phyloP scores from a whole-genome alignment of 768 basidiomycete species.

The Boletus bicolor region DNA sequence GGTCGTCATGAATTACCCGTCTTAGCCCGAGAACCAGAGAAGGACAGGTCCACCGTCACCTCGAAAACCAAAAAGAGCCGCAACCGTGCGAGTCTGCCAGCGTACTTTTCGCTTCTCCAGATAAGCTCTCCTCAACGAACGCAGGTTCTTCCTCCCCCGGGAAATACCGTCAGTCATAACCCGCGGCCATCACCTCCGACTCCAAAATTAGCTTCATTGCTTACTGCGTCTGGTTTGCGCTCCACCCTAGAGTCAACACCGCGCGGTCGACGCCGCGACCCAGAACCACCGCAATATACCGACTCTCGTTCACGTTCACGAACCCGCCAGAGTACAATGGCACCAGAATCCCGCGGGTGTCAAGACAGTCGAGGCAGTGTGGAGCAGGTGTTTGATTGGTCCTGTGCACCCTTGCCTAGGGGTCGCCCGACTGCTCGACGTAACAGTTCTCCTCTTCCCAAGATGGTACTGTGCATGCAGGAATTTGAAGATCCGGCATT shows the following conservation, averaged over 20 bases:
- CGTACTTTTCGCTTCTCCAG: slow-evolving; percentile 72
- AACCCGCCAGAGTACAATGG: slow-evolving; percentile 22
- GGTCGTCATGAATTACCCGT: slow-evolving; percentile 34
- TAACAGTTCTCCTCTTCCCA: slow-evolving; percentile 58
- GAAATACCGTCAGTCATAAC: slow-evolving; percentile 35
- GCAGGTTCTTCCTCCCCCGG: slow-evolving; percentile 42
- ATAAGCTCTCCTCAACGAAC: slow-evolving; percentile 43
- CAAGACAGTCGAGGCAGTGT: slow-evolving; percentile 34
- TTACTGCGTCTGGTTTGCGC: slow-evolving; percentile 34
- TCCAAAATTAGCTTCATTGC: slow-evolving; percentile 44
- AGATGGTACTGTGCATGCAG: slow-evolving; percentile 39
- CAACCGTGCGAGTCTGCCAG: slow-evolving; percentile 71
- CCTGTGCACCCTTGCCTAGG: slow-evolving; percentile 37
- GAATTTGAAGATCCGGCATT: slow-evolving; percentile 33
- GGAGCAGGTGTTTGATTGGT: slow-evolving; percentile 48
- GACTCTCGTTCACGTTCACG: slow-evolving; percentile 42
- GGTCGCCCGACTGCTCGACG: slow-evolving; percentile 50
- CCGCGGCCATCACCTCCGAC: slow-evolving; percentile 58
- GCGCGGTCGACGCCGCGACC: slow-evolving; percentile 50
- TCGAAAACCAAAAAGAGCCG: slow-evolving; percentile 49
- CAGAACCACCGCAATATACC: slow-evolving; percentile 33
- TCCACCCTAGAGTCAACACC: slow-evolving; percentile 42
- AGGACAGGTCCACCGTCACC: slow-evolving; percentile 29
- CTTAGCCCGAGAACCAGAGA: slow-evolving; percentile 21
- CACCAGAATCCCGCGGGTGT: slow-evolving; percentile 13